These are phyloP conservation scores for Lactarius evosmus DNA, from an alignment of 768 basidiomycete genomes.

Conservation along the genomic window DNA sequence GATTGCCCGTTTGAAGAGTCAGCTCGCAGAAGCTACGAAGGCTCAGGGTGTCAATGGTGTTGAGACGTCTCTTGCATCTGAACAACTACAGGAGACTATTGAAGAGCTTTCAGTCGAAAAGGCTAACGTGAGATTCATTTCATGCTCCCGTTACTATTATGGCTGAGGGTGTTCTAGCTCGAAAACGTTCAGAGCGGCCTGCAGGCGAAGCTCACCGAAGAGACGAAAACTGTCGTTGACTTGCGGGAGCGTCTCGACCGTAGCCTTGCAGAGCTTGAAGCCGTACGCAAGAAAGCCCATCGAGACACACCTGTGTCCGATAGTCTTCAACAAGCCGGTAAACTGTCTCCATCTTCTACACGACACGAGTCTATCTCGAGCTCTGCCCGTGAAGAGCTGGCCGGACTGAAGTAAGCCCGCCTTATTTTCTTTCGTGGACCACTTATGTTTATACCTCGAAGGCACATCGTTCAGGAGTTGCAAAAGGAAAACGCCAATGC, in stretches of 20 bases:
- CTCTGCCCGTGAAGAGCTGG: constrained; percentile 60
- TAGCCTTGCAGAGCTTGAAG: constrained; percentile 52
- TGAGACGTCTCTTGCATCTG: constrained; percentile 3
- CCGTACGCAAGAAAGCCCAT: constrained; percentile 54
- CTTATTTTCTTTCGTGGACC: neutral
- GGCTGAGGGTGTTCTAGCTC: constrained; percentile 15
- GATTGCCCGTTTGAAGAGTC: constrained; percentile 49
- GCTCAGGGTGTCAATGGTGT: constrained; percentile 27
- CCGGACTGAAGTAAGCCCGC: constrained; percentile 68
- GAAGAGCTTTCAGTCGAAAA: constrained; percentile 20
- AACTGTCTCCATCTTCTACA: constrained; percentile 32
- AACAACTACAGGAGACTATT: constrained; percentile 17
- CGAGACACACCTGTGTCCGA: constrained; percentile 50
- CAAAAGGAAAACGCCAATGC: constrained; percentile 72
- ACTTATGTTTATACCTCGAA: constrained; percentile 33
- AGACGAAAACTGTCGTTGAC: constrained; percentile 28
- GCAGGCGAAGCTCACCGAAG: constrained; percentile 16
- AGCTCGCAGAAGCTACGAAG: constrained; percentile 42
- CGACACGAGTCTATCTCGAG: constrained; percentile 46
- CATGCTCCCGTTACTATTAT: neutral
- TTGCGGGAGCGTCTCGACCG: constrained; percentile 37
- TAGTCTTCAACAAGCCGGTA: constrained; percentile 37
- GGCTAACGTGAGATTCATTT: constrained; percentile 14
- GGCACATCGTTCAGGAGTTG: constrained; percentile 85
- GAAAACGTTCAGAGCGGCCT: constrained; percentile 13